phyloP scores from a whole-genome alignment of 805 yeast genomes.

The Cyberlindnera veronae region DNA sequence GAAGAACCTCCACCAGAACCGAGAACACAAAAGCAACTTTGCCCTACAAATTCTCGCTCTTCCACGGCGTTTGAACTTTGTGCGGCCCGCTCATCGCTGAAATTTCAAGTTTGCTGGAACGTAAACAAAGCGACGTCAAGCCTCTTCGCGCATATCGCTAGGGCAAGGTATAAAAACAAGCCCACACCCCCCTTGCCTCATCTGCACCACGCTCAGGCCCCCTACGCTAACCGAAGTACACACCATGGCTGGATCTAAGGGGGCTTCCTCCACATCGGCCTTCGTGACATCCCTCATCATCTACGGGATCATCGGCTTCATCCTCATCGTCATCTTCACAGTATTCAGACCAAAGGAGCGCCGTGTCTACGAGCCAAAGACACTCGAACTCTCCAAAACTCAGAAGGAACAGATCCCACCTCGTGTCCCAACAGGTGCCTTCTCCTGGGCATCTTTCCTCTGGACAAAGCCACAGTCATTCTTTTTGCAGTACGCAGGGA shows the following conservation, averaged over 20 bases:
- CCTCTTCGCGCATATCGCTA: constrained; percentile 6
- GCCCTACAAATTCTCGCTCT: too few relatives aligned
- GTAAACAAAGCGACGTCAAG: constrained; percentile 10
- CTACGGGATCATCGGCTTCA: constrained; percentile 56
- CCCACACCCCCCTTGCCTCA: constrained; percentile 1
- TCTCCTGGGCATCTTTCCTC: constrained; percentile 54
- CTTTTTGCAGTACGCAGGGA: constrained; percentile 64
- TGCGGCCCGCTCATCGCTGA: constrained; percentile 5
- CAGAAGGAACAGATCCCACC: constrained; percentile 34
- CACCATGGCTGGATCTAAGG: constrained; percentile 20
- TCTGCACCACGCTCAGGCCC: not conserved
- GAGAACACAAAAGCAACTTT: too few relatives aligned
- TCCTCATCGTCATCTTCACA: constrained; percentile 60
- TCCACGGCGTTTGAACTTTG: not conserved
- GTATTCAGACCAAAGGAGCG: constrained; percentile 59
- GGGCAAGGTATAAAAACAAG: constrained; percentile 2
- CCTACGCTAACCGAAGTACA: not conserved
- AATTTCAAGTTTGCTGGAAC: constrained; percentile 16
- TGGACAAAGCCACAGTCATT: constrained; percentile 55
- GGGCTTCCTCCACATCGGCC: constrained; percentile 65
- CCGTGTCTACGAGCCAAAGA: constrained; percentile 80
- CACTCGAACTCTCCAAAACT: constrained; percentile 52
- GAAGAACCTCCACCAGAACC: too few relatives aligned
- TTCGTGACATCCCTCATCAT: constrained; percentile 71
- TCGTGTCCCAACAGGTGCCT: constrained; percentile 42